Conservation (phyloP, 441 rosid species). For the Metrosideros polymorpha region DNA sequence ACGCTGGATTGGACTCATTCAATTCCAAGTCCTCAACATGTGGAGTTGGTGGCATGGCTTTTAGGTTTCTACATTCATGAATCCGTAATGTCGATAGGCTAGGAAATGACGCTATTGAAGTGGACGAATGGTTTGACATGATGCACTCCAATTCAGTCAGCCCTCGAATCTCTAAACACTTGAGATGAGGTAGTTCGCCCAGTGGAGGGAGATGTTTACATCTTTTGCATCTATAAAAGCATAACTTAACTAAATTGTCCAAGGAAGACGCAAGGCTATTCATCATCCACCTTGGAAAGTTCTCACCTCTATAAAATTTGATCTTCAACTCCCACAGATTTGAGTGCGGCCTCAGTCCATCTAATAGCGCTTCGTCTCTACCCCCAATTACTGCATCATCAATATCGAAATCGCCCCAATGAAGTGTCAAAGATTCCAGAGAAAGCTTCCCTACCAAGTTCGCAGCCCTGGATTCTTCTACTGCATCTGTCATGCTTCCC, state of each 20-base stretch:
- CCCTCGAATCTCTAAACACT: fast-evolving
- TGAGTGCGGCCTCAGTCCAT: background rate
- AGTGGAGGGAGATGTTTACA: background rate
- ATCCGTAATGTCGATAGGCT: fast-evolving
- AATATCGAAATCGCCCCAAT: background rate
- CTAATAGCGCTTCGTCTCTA: background rate
- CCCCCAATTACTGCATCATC: background rate
- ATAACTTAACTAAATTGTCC: background rate
- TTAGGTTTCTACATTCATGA: fast-evolving
- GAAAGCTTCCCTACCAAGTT: no score
- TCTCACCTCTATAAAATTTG: background rate
- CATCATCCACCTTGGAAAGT: background rate
- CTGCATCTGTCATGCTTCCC: no score
- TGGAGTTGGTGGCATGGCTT: background rate
- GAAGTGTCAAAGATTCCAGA: background rate
- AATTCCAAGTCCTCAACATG: fast-evolving
- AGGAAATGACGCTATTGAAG: background rate
- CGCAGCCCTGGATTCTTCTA: no score
- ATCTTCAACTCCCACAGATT: background rate
- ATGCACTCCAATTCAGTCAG: fast-evolving
- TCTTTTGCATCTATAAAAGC: fast-evolving
- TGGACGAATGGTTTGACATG: background rate
- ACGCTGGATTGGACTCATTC: fast-evolving
- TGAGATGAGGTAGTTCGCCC: background rate
- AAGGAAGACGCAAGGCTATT: background rate